Conservation (phyloP, 768 basidiomycete genomes). For the Clitopilus hobsonii region DNA sequence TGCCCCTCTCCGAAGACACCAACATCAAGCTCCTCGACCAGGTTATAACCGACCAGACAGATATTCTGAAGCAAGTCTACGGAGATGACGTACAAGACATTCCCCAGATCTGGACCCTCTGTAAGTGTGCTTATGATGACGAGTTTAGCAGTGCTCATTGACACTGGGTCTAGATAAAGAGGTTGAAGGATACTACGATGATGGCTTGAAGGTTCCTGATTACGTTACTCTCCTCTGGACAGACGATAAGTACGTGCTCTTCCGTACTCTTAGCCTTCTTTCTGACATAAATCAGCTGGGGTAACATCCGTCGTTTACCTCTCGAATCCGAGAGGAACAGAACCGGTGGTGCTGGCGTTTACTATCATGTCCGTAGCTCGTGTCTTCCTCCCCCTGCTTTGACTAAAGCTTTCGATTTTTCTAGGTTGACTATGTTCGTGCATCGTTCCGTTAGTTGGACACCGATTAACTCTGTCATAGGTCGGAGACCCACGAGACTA, state of each 20-base stretch:
- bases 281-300: slow-evolving; percentile 39
- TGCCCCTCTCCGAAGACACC: slow-evolving; percentile 46
- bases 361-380: slow-evolving; percentile 50
- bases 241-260: slow-evolving; percentile 56
- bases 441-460: background rate
- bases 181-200: slow-evolving; percentile 63
- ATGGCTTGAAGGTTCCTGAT: slow-evolving; percentile 57
- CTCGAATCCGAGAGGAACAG: slow-evolving; percentile 48
- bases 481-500: slow-evolving; percentile 65
- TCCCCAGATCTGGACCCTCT: slow-evolving; percentile 65
- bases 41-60: slow-evolving; percentile 56
- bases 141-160: background rate
- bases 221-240: slow-evolving; percentile 67
- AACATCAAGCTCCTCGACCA: slow-evolving; percentile 48
- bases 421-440: slow-evolving; percentile 44
- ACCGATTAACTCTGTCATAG: slow-evolving; percentile 20
- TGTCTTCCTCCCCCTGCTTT: background rate
- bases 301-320: slow-evolving; percentile 64
- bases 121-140: slow-evolving; percentile 24
- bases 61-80: slow-evolving; percentile 52
- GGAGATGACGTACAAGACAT: slow-evolving; percentile 40
- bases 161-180: slow-evolving; percentile 37
- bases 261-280: background rate
- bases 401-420: background rate
- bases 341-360: slow-evolving; percentile 66